Percentiles rank a stretch among this genome's conserved stretches.
phyloP scores from a whole-genome alignment of 2,329 filamentous ascomycete species.

The Knufia fluminis region DNA sequence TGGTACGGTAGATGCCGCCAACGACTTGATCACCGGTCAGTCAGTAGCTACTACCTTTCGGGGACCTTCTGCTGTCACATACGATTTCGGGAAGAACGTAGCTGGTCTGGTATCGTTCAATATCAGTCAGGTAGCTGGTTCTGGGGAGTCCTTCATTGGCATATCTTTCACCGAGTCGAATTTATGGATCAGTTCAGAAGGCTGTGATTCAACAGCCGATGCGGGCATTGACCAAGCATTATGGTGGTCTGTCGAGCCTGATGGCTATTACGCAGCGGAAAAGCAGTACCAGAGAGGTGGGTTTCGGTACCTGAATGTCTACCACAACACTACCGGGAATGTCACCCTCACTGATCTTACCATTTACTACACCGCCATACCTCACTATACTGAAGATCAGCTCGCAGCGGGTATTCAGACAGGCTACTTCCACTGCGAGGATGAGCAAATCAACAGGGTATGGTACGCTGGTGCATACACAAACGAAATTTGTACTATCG shows the following conservation, averaged over 20 bases:
- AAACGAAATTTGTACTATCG: constrained; percentile 28
- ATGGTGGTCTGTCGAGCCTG: constrained; percentile 36
- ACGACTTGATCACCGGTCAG: constrained; percentile 13
- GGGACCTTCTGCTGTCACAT: constrained; percentile 30
- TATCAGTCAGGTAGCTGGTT: constrained; percentile 21
- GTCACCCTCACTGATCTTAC: constrained; percentile 30
- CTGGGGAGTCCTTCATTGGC: constrained; percentile 28
- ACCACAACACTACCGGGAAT: constrained; percentile 35
- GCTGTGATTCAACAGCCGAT: constrained; percentile 40
- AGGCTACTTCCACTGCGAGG: constrained; percentile 43
- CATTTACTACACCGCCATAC: constrained; percentile 36
- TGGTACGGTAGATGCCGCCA: constrained; percentile 24
- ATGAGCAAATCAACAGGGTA: constrained; percentile 44
- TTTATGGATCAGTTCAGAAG: constrained; percentile 41
- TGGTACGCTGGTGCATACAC: constrained; percentile 50
- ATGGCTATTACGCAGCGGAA: constrained; percentile 35
- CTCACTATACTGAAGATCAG: constrained; percentile 25
- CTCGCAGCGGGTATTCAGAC: constrained; percentile 34
- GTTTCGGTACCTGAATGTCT: constrained; percentile 39
- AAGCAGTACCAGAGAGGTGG: constrained; percentile 36
- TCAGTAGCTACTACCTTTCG: constrained; percentile 14
- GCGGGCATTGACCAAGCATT: constrained; percentile 40
- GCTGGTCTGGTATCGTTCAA: constrained; percentile 31
- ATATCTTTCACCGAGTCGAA: constrained; percentile 33
- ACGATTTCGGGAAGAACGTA: constrained; percentile 34